Base-by-base conservation (phyloP, 2,329 filamentous ascomycete species). In the Aspergillus intermedius region DNA sequence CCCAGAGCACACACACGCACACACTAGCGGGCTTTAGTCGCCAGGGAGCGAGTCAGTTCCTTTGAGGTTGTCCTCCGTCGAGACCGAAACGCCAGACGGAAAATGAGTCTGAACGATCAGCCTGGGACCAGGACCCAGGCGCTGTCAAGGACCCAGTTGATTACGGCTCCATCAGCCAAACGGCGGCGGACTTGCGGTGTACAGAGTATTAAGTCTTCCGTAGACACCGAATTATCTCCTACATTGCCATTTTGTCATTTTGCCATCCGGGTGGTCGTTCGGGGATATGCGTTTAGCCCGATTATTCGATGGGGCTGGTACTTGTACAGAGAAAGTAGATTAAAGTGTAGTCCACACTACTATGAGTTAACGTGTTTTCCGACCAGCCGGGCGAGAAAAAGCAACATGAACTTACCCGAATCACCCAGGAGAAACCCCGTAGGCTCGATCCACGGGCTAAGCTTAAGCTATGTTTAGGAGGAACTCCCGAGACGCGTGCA, bases 381-480 rank as follows among this genome's bases (percentile, higher is more conserved):
- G 22, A 19, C 37, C 21, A 15, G 19, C 15, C 19, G 37, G 37
- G 19, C 37, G 19, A 19, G 34, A 22, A 40, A 7, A 40, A 40
- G 19, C 17, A 22, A 40, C 37, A 40, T 40, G 37, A 21, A 12
- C 25, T 17, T 35, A 54, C 45, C 46, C 48, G 49, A 49, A 45
- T 44, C 45, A 51, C 46, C 47, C 44, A 30, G 25, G 25, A 39
- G 35, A 19, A 39, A 39, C 13, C 13, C 35, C 35, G 8, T 39
- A 39, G 40, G 19, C 39, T 32, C 48, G 55, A 56, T 56, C 55
- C 58, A 50, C 55, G 53, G 53, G 46, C 56, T 58, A 60, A 60
- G 53, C 52, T 59, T 60, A 59, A 60, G 53, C 53, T 60, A 54
- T 59, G 53, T 57, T 59, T 59, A 56, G 55, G 47, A 28, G 13